A percentile compares a stretch with the other conserved stretches of the same genome.
phyloP scores from a whole-genome alignment of 192 early-diverging fungal genomes.

The Linnemannia hyalina region DNA sequence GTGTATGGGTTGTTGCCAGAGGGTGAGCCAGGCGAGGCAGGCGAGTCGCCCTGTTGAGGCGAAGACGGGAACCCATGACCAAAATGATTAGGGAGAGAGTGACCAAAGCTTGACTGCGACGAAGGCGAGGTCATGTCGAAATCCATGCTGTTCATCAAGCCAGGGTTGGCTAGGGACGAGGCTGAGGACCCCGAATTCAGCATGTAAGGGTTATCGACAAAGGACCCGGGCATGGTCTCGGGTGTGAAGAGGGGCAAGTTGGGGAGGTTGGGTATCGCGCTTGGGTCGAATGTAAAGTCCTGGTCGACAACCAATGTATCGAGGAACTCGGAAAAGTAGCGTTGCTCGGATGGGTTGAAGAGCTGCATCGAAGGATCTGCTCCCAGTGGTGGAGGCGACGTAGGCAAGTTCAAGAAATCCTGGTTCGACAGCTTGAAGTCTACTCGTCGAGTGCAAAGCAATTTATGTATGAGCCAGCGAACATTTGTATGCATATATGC shows the following conservation, averaged over 20 bases:
- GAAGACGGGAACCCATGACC: background rate
- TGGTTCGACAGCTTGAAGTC: conserved; percentile 40
- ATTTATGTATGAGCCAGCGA: background rate
- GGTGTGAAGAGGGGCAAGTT: conserved; percentile 31
- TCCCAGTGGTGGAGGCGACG: conserved; percentile 10
- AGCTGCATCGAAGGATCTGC: conserved; percentile 34
- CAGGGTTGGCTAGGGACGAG: background rate
- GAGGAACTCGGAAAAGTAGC: conserved; percentile 65
- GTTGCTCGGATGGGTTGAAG: conserved; percentile 60
- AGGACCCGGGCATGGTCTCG: conserved; percentile 37
- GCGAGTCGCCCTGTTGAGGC: conserved; percentile 21
- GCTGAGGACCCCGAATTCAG: background rate
- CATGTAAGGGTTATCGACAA: conserved; percentile 14
- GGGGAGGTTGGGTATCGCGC: conserved; percentile 48
- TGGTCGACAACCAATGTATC: conserved; percentile 64
- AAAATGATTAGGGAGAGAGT: conserved; percentile 30
- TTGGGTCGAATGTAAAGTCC: conserved; percentile 54
- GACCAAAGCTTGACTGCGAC: conserved; percentile 37
- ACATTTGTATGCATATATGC: background rate
- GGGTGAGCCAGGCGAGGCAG: conserved; percentile 21
- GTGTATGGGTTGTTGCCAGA: conserved; percentile 11
- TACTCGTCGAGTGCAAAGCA: background rate
- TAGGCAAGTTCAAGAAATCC: conserved; percentile 37
- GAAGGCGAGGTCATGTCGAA: conserved; percentile 54
- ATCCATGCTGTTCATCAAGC: conserved; percentile 37